phyloP scores from a whole-genome alignment of 1,139 yeast species.

The Scheffersomyces stambukii region DNA sequence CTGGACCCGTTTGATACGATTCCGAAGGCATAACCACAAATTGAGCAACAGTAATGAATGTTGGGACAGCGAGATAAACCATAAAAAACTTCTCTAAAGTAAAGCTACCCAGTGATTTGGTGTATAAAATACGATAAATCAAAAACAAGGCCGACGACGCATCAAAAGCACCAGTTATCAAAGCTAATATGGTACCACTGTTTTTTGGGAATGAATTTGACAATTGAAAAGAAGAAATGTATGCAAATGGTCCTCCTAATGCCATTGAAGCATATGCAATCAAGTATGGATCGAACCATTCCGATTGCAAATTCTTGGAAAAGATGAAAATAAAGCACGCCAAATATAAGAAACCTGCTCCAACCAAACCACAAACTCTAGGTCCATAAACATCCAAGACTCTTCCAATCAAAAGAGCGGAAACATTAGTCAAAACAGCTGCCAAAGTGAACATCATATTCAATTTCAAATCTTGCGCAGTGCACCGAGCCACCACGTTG shows the following conservation, averaged over 20 bases:
- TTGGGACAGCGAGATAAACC: conserved; percentile 35
- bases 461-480: conserved; percentile 40
- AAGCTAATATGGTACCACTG: conserved; percentile 40
- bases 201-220: conserved; percentile 41
- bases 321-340: conserved; percentile 38
- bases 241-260: conserved; percentile 46
- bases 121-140: conserved; percentile 30
- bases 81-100: conserved; percentile 31
- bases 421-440: conserved; percentile 41
- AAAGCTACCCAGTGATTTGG: conserved; percentile 22
- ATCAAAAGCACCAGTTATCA: conserved; percentile 46
- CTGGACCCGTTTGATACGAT: conserved; percentile 33
- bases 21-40: conserved; percentile 38
- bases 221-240: conserved; percentile 42
- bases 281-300: conserved; percentile 35
- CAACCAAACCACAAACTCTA: conserved; percentile 38
- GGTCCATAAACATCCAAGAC: conserved; percentile 42
- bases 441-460: conserved; percentile 46
- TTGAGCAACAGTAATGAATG: conserved; percentile 36
- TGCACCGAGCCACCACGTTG: conserved; percentile 26
- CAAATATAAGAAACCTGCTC: conserved; percentile 33
- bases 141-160: conserved; percentile 45
- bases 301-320: conserved; percentile 16
- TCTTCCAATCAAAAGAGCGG: conserved; percentile 39
- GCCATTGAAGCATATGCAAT: conserved; percentile 40